Conservation (phyloP, 495 filamentous ascomycete species). For the Clohesyomyces aquaticus region DNA sequence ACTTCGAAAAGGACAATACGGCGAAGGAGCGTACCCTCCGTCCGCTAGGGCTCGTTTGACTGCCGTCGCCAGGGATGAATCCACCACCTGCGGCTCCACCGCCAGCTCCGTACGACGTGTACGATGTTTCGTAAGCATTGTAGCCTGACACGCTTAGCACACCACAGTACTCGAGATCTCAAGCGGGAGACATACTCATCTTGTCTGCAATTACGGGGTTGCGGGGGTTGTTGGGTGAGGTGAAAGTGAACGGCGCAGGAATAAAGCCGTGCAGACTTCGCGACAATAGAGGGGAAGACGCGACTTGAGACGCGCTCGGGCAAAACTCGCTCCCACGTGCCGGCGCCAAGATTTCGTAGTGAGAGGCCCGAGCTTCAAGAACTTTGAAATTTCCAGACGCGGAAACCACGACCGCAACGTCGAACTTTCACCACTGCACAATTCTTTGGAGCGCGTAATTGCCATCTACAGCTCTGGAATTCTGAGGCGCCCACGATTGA, state of each 20-base stretch:
- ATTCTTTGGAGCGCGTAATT: background rate
- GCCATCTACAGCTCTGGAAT: background rate
- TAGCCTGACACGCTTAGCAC: slow-evolving; percentile 25
- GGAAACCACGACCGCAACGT: background rate
- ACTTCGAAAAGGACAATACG: slow-evolving; percentile 32
- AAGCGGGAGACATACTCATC: slow-evolving; percentile 24
- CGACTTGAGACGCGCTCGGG: slow-evolving; percentile 25
- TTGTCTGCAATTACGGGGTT: slow-evolving; percentile 8
- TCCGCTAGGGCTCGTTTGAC: slow-evolving; percentile 53
- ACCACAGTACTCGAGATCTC: background rate
- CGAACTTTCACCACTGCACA: background rate
- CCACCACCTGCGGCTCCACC: slow-evolving; percentile 67
- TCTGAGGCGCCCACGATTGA: slow-evolving; percentile 11
- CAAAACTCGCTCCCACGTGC: slow-evolving; percentile 26
- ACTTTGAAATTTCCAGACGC: background rate
- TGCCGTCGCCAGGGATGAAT: slow-evolving; percentile 60
- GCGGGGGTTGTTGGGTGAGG: background rate
- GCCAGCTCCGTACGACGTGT: slow-evolving; percentile 64
- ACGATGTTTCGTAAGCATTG: slow-evolving; percentile 45
- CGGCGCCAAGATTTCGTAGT: slow-evolving; percentile 33
- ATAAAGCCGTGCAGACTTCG: background rate
- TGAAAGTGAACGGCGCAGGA: background rate
- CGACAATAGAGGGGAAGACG: slow-evolving; percentile 10
- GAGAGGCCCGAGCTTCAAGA: slow-evolving; percentile 21
- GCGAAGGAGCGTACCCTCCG: slow-evolving; percentile 45